Evolutionary conservation across 345 rosid species (phyloP).

Genomic region (Euphorbia pulcherrima): DNA sequence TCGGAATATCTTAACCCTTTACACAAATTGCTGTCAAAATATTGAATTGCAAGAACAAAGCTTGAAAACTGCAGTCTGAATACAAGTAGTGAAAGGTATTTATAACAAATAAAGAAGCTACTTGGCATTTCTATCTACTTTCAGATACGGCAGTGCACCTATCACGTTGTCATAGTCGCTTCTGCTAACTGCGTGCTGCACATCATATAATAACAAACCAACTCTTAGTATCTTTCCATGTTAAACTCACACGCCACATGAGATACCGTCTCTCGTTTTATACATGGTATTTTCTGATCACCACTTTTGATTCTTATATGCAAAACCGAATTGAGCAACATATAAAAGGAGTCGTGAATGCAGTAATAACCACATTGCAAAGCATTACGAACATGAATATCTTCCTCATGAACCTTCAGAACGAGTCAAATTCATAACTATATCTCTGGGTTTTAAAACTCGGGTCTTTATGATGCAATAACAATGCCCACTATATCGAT

Average conservation of each 20-base stretch:
- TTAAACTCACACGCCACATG: too few species aligned
- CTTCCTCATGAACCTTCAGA: not conserved
- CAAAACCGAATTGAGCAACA: too few species aligned
- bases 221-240: too few species aligned
- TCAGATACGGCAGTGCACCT: constrained; percentile 75
- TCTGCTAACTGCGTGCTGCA: constrained; percentile 57
- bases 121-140: constrained; percentile 74
- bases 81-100: not conserved
- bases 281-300: not conserved
- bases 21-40: not conserved
- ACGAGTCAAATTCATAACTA: not conserved
- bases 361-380: too few species aligned
- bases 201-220: not conserved
- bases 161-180: constrained; percentile 92
- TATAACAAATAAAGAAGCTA: constrained; percentile 20
- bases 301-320: not conserved
- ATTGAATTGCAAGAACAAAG: not conserved
- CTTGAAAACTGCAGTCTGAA: not conserved
- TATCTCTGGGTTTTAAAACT: not conserved
- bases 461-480: not conserved
- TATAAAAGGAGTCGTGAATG: too few species aligned
- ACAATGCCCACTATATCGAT: not conserved
- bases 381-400: not conserved
- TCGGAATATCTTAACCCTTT: too few species aligned
- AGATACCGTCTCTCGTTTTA: too few species aligned